A percentile compares a stretch with the other conserved stretches of the same genome.
Conservation (phyloP, 1,284 basidiomycete genomes). For the Calocybe gambosa region DNA sequence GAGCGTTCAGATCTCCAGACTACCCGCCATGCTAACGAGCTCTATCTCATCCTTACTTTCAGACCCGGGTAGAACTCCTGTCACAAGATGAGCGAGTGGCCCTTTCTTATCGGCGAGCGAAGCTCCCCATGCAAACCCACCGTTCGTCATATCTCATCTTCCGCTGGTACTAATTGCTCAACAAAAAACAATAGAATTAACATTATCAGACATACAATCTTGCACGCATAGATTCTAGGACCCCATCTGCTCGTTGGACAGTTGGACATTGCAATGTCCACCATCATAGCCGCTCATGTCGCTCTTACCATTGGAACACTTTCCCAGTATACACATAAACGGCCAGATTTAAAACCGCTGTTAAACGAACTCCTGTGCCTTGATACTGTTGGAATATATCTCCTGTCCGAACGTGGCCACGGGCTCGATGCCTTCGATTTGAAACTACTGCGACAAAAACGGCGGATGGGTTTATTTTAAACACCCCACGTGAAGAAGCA, state of each 20-base stretch:
- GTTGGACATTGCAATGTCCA: constrained; percentile 43
- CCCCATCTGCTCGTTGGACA: constrained; percentile 41
- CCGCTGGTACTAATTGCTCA: constrained; percentile 1
- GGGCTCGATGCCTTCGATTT: constrained; percentile 53
- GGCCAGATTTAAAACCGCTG: constrained; percentile 41
- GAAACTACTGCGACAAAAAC: constrained; percentile 54
- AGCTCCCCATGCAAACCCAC: constrained; percentile 40
- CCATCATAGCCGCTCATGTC: constrained; percentile 40
- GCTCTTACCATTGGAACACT: constrained; percentile 44
- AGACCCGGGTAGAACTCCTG: constrained; percentile 34
- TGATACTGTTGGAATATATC: constrained; percentile 43
- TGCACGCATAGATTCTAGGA: constrained; percentile 44
- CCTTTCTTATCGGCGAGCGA: constrained; percentile 42
- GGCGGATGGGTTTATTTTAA: constrained; percentile 41
- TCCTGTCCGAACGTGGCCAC: constrained; percentile 51
- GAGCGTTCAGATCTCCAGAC: too few relatives aligned
- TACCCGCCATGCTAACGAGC: too few relatives aligned
- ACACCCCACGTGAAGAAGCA: constrained; percentile 49
- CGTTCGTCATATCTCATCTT: constrained; percentile 26
- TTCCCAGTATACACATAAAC: constrained; percentile 36
- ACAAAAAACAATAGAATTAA: constrained; percentile 27
- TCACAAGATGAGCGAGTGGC: constrained; percentile 37
- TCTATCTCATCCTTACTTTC: constrained; percentile 42
- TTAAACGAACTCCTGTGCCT: constrained; percentile 40
- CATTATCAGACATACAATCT: constrained; percentile 36